These are phyloP conservation scores for Peniophora sp. DNA, from an alignment of 1,284 basidiomycete species.

Conservation along the genomic window DNA sequence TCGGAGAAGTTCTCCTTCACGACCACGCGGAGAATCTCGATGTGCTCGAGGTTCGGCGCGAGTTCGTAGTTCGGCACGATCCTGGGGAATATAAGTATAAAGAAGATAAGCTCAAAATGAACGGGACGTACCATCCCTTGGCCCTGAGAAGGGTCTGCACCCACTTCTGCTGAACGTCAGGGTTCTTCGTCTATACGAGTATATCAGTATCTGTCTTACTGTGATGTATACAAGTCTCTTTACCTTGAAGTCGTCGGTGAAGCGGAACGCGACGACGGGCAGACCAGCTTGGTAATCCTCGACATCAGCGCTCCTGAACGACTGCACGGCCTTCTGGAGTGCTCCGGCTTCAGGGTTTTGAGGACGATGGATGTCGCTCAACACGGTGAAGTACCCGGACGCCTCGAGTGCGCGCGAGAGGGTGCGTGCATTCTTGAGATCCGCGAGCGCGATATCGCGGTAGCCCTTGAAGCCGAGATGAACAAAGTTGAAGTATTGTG, in stretches of 20 bases:
- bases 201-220: no score
- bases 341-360: conserved; percentile 16
- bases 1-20: conserved; percentile 72
- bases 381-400: conserved; percentile 67
- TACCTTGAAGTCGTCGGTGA: conserved; percentile 71
- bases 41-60: conserved; percentile 57
- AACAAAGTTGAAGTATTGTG: conserved; percentile 88
- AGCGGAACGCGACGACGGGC: conserved; percentile 89
- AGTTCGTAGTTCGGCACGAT: conserved; percentile 87
- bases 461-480: conserved; percentile 84
- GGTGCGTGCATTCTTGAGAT: conserved; percentile 80
- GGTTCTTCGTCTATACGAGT: conserved; percentile 33
- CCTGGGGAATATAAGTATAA: no score
- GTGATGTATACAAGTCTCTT: no score
- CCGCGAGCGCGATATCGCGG: conserved; percentile 62
- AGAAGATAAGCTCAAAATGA: neutral
- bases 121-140: conserved; percentile 64
- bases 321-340: conserved; percentile 27
- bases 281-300: conserved; percentile 74
- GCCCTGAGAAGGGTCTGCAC: conserved; percentile 75
- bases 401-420: conserved; percentile 83
- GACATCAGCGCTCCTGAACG: conserved; percentile 38
- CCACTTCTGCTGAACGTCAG: conserved; percentile 81
- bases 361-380: conserved; percentile 64
- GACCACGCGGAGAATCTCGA: conserved; percentile 84